Evolutionary conservation across 352 stramenopile genomes (phyloP).

Genomic region (Blastocystis sp.): DNA sequence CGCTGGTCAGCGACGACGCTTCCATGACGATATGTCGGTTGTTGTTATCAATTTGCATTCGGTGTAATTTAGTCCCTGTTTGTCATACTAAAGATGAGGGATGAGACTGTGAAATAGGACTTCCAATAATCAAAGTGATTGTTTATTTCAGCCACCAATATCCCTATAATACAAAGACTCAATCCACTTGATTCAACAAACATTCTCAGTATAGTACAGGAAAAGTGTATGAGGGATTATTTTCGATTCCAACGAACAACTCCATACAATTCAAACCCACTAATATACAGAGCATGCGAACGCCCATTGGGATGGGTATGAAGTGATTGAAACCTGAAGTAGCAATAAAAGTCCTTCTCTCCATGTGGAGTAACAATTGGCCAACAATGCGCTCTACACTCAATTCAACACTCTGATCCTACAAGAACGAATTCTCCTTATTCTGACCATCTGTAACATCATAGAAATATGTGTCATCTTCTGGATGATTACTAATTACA

Average conservation of each 20-base stretch:
- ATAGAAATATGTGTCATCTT: slow-evolving; percentile 67
- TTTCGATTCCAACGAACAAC: slow-evolving; percentile 21
- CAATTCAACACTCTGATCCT: not conserved
- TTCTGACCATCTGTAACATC: slow-evolving; percentile 57
- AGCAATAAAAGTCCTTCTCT: slow-evolving; percentile 24
- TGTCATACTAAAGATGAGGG: not conserved
- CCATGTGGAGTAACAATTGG: not conserved
- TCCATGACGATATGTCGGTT: slow-evolving; percentile 58
- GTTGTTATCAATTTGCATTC: slow-evolving; percentile 5
- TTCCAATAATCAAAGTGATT: no score
- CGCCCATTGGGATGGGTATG: slow-evolving; percentile 32
- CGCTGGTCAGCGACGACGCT: not conserved
- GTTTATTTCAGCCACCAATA: no score
- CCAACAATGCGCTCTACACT: slow-evolving; percentile 51
- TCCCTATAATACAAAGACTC: no score
- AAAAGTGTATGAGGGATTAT: not conserved
- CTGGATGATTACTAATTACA: slow-evolving; percentile 15
- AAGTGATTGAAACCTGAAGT: slow-evolving; percentile 16
- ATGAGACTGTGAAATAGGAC: no score
- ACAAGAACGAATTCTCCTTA: slow-evolving; percentile 59
- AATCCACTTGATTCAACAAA: slow-evolving; percentile 8
- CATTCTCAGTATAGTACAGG: slow-evolving; percentile 24
- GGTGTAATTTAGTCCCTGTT: not conserved
- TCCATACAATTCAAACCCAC: slow-evolving; percentile 58
- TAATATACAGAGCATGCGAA: slow-evolving; percentile 56